phyloP scores from a whole-genome alignment of 2,329 filamentous ascomycete species.

The Laburnicola sp. region DNA sequence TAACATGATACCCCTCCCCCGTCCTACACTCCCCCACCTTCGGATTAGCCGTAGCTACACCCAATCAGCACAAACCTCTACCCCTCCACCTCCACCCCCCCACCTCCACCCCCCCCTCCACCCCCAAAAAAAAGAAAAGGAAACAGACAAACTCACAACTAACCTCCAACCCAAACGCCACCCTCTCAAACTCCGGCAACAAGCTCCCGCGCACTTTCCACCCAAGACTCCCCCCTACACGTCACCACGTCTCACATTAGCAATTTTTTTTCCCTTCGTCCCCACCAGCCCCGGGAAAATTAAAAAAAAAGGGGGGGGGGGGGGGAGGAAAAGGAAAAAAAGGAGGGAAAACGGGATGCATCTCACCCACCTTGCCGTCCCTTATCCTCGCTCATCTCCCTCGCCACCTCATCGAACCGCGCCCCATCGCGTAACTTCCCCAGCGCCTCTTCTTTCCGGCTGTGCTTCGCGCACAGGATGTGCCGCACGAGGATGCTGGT shows the following conservation, averaged over 20 bases:
- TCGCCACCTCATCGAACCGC: slow-evolving; percentile 75
- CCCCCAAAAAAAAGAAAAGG: no score
- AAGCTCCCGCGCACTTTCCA: slow-evolving; percentile 72
- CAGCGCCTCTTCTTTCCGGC: slow-evolving; percentile 76
- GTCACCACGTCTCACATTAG: slow-evolving; percentile 58
- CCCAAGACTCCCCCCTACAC: slow-evolving; percentile 67
- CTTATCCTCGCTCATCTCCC: slow-evolving; percentile 76
- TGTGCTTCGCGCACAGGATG: slow-evolving; percentile 75
- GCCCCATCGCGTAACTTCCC: slow-evolving; percentile 66
- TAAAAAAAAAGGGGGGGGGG: not conserved
- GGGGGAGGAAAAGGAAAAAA: slow-evolving; percentile 42
- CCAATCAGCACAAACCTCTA: no score
- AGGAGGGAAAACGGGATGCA: not conserved
- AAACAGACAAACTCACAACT: slow-evolving; percentile 57
- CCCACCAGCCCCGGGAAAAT: slow-evolving; percentile 24
- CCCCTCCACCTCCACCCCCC: no score
- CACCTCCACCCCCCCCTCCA: no score
- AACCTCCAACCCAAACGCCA: slow-evolving; percentile 69
- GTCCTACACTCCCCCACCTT: slow-evolving; percentile 73
- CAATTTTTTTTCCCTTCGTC: slow-evolving; percentile 41
- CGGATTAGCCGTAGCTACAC: slow-evolving; percentile 64
- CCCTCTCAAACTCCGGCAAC: slow-evolving; percentile 70
- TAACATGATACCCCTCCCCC: slow-evolving; percentile 81
- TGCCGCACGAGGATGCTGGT: slow-evolving; percentile 73
- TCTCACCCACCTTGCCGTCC: slow-evolving; percentile 55